Conservation (phyloP, 768 basidiomycete genomes). For the Chalciporus pseudorubinellus region DNA sequence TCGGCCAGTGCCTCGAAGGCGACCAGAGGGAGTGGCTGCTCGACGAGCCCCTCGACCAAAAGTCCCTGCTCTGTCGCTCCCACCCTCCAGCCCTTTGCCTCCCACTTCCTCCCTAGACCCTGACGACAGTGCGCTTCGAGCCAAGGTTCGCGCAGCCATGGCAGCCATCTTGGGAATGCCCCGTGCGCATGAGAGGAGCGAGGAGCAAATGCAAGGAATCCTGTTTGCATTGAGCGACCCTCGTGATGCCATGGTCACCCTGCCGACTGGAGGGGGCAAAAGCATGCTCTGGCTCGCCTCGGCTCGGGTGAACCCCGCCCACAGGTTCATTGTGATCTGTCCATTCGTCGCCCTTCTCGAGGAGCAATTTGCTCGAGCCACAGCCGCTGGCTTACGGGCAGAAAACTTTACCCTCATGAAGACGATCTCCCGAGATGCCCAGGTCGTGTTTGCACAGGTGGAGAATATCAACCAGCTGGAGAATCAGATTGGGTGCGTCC, state of each 20-base stretch:
- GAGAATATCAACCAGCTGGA: slow-evolving; percentile 5
- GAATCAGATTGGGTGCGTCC: too few relatives aligned
- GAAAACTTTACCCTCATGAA: neutral
- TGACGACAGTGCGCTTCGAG: neutral
- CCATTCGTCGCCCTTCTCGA: slow-evolving; percentile 4
- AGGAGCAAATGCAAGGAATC: neutral
- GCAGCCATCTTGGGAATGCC: neutral
- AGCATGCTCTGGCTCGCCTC: slow-evolving; percentile 9
- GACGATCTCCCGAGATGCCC: neutral
- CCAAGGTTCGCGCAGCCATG: neutral
- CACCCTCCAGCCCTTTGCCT: too few relatives aligned
- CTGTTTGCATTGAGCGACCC: neutral
- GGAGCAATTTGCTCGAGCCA: slow-evolving; percentile 1
- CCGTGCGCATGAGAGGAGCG: neutral
- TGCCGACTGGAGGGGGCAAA: slow-evolving; percentile 8
- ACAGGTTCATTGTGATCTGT: slow-evolving; percentile 6
- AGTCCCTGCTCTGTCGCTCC: too few relatives aligned
- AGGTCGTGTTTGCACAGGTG: slow-evolving; percentile 9
- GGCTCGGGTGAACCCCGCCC: neutral
- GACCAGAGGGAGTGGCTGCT: too few relatives aligned
- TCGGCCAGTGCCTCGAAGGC: too few relatives aligned
- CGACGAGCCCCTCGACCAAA: too few relatives aligned
- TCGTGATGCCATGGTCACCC: slow-evolving; percentile 1
- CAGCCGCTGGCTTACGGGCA: neutral
- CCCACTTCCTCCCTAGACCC: too few relatives aligned